A percentile compares a stretch with the other conserved stretches of the same genome.
Evolutionary conservation across 1,139 yeast species (phyloP).

Genomic region (Hansenula sp.): DNA sequence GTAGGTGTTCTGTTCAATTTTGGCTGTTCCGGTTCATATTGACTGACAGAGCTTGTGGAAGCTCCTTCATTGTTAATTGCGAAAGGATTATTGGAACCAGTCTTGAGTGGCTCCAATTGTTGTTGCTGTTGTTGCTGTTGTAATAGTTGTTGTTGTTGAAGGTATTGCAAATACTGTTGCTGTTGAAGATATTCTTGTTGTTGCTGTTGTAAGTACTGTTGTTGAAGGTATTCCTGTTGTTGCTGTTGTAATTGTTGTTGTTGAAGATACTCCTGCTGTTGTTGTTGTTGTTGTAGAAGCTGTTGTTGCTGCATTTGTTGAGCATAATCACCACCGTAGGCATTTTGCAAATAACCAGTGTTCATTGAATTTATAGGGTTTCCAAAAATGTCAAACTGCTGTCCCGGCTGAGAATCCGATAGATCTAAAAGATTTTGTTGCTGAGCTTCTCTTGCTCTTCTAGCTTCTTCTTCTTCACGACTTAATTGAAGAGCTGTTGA

Average conservation of each 20-base stretch:
- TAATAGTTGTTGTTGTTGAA: constrained; percentile 14
- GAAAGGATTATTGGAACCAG: constrained; percentile 91
- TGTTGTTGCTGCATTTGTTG: constrained; percentile 31
- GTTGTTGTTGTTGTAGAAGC: constrained; percentile 26
- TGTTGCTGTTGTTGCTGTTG: constrained; percentile 31
- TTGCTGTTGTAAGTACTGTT: constrained; percentile 14
- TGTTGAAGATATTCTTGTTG: constrained; percentile 14
- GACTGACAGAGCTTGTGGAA: not conserved
- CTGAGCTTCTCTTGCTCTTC: constrained; percentile 44
- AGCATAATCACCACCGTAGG: constrained; percentile 22
- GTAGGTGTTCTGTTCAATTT: constrained; percentile 38
- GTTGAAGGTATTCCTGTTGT: constrained; percentile 21
- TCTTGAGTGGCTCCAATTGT: constrained; percentile 31
- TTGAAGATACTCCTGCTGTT: constrained; percentile 24
- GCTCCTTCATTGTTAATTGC: constrained; percentile 38
- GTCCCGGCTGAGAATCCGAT: constrained; percentile 39
- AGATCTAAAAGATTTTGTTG: constrained; percentile 52
- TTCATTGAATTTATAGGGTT: constrained; percentile 52
- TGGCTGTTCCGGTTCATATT: constrained; percentile 17
- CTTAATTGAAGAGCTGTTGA: constrained; percentile 79
- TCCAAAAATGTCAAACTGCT: constrained; percentile 66
- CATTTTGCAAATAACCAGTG: constrained; percentile 1
- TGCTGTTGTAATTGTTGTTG: constrained; percentile 26
- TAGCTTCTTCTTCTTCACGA: constrained; percentile 83
- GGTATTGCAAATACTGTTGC: constrained; percentile 23